Conservation (phyloP, 805 yeast species). For the Naumovozyma dairenensis region DNA sequence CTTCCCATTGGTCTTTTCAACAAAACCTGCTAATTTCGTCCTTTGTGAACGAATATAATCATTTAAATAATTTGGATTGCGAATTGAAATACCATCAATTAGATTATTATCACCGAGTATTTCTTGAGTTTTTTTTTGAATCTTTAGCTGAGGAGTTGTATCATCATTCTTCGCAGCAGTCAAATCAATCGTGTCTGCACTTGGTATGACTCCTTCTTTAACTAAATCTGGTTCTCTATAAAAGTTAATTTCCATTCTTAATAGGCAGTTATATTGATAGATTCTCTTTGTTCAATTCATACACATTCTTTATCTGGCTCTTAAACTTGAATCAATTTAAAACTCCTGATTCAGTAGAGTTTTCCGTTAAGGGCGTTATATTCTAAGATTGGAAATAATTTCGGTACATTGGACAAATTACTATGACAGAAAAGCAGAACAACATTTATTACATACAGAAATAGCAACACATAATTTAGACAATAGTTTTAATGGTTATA, state of each 20-base stretch:
- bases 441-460: no score
- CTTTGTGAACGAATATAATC: slow-evolving; percentile 13
- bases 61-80: slow-evolving; percentile 18
- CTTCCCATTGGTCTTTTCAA: slow-evolving; percentile 3
- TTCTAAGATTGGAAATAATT: no score
- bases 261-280: not conserved
- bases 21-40: slow-evolving; percentile 4
- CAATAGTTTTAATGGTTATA: no score
- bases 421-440: no score
- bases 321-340: no score
- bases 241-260: slow-evolving; percentile 13
- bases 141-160: not conserved
- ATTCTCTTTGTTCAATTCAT: not conserved
- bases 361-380: no score
- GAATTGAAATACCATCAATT: slow-evolving; percentile 23
- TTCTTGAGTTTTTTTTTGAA: not conserved
- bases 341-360: no score
- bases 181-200: not conserved
- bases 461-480: no score
- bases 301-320: slow-evolving; percentile 4
- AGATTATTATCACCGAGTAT: slow-evolving; percentile 16
- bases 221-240: slow-evolving; percentile 20
- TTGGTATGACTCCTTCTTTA: slow-evolving; percentile 19
- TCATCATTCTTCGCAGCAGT: not conserved
- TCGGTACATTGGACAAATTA: no score